Conservation (phyloP, 176 grass and related monocot species). For the Phoenix dactylifera region DNA sequence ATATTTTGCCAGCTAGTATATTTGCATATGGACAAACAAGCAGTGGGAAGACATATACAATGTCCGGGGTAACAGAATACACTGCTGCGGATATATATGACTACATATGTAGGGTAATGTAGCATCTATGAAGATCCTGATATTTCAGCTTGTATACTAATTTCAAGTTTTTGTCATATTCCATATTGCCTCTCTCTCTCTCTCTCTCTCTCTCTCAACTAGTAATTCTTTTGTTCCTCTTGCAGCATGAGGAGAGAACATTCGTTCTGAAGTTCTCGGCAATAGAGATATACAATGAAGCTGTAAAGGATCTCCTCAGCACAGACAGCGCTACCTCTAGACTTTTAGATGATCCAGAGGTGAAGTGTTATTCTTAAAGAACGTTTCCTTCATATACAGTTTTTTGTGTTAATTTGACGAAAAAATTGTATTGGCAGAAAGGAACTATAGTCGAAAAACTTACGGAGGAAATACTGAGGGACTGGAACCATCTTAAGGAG, state of each 20-base stretch:
- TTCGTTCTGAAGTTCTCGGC: constrained; percentile 95
- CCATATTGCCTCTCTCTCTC: too few relatives aligned
- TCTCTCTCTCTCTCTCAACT: background rate
- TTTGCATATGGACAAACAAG: constrained; percentile 99
- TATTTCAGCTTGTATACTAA: background rate
- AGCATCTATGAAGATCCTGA: background rate
- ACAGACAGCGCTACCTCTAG: constrained; percentile 49
- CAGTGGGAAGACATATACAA: constrained; percentile 97
- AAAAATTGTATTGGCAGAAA: constrained; percentile 46
- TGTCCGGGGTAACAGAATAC: constrained; percentile 85
- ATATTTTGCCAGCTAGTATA: constrained; percentile 49
- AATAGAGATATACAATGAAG: constrained; percentile 93
- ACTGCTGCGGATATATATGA: constrained; percentile 88
- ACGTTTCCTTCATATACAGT: background rate
- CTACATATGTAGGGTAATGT: constrained; percentile 74
- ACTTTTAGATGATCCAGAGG: constrained; percentile 90
- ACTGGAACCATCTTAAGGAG: constrained; percentile 71
- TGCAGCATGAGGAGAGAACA: constrained; percentile 88
- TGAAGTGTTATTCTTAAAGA: constrained; percentile 16
- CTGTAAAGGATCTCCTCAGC: constrained; percentile 79
- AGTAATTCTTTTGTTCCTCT: background rate
- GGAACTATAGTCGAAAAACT: constrained; percentile 74
- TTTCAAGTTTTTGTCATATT: too few relatives aligned
- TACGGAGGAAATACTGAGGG: constrained; percentile 60
- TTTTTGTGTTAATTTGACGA: constrained; percentile 4